Evolutionary conservation across 305 asterid genomes (phyloP), one percentile per base, ranked within the genome.

Genomic region (Fraxinus paxiana): DNA sequence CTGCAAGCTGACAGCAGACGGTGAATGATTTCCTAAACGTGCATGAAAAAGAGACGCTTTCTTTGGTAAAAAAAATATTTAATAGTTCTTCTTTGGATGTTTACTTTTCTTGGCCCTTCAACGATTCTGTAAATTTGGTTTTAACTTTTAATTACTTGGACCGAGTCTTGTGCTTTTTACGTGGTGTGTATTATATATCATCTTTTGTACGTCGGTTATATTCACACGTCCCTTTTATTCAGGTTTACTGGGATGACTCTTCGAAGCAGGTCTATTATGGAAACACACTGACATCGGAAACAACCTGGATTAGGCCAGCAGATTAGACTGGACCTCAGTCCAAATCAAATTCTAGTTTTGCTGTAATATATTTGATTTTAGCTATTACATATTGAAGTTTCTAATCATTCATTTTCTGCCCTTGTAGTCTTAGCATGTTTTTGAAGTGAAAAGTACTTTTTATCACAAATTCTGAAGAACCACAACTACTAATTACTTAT

Each of bases 171-270:
- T 54, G 28, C 0, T 56, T 56, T 18, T 20, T 20, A 20, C 69
- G 30, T 59, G 30, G 9, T 59, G 69, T 59, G 26, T 59, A 20
- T 7, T 2, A 56, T 56, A 56, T 56, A 6, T 56, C 5, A 0
- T 51, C 63, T n/a, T 51, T 51, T 51, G 63, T 51, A 51, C 24
- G 24, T 51, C 63, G 1, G 24, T n/a, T n/a, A 0, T 51, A 22
- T 30, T 20, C 75, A 33, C 18, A 65, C 65, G 65, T 74, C 41
- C 28, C 7, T 31, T 38, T 38, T 0, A 38, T 75, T 79, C 94
- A 95, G 99, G 98, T 87, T 33, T 92, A 89, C 85, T 91, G 96
- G 97, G 98, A 95, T 75, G 95, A 90, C 4, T 83, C 98, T 73
- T 86, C 98, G 5, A 95, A 93, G 91, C 87, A 90, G 83, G 90